These are phyloP conservation scores for Firmiana major DNA, from an alignment of 345 rosid genomes.

Conservation along the genomic window DNA sequence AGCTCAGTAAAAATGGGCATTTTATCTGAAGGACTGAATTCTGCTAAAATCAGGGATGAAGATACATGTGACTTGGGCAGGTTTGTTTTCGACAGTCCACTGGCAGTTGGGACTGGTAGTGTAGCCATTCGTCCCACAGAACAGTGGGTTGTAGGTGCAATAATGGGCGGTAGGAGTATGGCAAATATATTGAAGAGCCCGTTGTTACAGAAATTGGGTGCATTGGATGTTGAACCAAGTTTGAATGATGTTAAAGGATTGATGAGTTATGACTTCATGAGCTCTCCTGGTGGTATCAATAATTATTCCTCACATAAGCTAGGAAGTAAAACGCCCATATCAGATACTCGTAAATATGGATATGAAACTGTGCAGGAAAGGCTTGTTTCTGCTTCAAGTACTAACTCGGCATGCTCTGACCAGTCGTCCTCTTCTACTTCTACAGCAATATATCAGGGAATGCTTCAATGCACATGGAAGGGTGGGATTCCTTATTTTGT, in stretches of 20 bases:
- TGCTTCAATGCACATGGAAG: conserved; percentile 76
- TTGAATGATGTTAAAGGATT: conserved; percentile 35
- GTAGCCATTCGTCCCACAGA: conserved; percentile 44
- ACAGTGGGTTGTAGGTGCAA: conserved; percentile 54
- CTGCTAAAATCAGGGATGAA: conserved; percentile 27
- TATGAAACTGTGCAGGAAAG: conserved; percentile 28
- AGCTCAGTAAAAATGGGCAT: conserved; percentile 31
- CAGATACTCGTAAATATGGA: conserved; percentile 21
- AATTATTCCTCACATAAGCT: conserved; percentile 28
- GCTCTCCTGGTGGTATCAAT: conserved; percentile 36
- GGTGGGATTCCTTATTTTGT: conserved; percentile 63
- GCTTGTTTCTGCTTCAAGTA: conserved; percentile 44
- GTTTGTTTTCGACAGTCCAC: conserved; percentile 49
- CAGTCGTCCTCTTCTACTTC: conserved; percentile 46
- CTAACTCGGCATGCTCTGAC: conserved; percentile 51
- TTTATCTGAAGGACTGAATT: conserved; percentile 33
- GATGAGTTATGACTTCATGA: conserved; percentile 29
- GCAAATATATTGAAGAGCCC: conserved; percentile 59
- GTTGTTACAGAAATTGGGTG: conserved; percentile 39
- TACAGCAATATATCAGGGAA: conserved; percentile 56
- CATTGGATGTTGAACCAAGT: conserved; percentile 30
- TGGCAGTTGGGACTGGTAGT: conserved; percentile 44
- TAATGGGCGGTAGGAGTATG: conserved; percentile 73
- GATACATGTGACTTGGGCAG: conserved; percentile 31
- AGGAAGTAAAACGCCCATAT: conserved; percentile 20